Percentiles rank a stretch among this genome's conserved stretches.
Evolutionary conservation across 2,329 filamentous ascomycete species (phyloP).

Genomic region (Sclerotinia spermophila): DNA sequence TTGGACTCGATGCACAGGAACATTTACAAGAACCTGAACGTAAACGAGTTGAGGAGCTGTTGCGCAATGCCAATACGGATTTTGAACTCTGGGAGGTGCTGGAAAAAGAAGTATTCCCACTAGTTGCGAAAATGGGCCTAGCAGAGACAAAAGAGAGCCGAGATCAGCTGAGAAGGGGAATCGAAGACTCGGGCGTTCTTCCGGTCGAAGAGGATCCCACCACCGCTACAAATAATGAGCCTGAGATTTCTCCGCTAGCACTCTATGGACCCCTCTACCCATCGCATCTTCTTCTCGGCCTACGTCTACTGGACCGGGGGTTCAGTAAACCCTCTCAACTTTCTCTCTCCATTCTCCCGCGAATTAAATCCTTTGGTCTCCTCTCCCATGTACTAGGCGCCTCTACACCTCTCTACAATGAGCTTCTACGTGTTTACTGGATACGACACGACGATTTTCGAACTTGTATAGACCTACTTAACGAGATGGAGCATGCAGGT

Average conservation of each 20-base stretch:
- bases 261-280: constrained; percentile 64
- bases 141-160: constrained; percentile 30
- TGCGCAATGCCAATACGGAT: constrained; percentile 57
- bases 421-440: constrained; percentile 61
- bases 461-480: constrained; percentile 28
- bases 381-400: constrained; percentile 69
- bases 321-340: constrained; percentile 59
- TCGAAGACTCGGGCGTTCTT: neutral
- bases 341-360: constrained; percentile 59
- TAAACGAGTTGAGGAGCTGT: constrained; percentile 49
- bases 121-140: constrained; percentile 55
- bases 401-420: constrained; percentile 66
- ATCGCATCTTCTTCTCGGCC: constrained; percentile 53
- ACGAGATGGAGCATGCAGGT: constrained; percentile 36
- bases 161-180: neutral
- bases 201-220: neutral
- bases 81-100: constrained; percentile 63
- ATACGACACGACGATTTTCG: constrained; percentile 52
- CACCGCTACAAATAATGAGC: neutral
- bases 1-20: constrained; percentile 23
- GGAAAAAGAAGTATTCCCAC: constrained; percentile 62
- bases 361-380: constrained; percentile 63
- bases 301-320: constrained; percentile 53
- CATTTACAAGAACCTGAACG: constrained; percentile 44
- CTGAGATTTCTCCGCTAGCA: constrained; percentile 40